phyloP scores from a whole-genome alignment of 192 early-diverging fungal species.

The Glomus cerebriforme region DNA sequence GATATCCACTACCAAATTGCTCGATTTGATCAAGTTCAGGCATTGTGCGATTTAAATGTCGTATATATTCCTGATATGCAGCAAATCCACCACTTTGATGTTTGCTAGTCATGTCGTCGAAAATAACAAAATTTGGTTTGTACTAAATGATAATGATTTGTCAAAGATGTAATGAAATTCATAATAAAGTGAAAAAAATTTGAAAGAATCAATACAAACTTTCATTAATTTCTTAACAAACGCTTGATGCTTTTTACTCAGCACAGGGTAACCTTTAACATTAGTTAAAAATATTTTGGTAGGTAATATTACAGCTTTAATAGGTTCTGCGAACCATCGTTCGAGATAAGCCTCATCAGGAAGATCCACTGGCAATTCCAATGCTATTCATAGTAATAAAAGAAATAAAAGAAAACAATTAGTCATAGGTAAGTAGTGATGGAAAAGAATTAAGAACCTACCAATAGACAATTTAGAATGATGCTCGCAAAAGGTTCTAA shows the following conservation, averaged over 20 bases:
- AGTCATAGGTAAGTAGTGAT: too few species aligned
- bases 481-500: conserved; percentile 73
- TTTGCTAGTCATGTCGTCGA: conserved; percentile 34
- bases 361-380: conserved; percentile 57
- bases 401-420: background rate
- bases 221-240: conserved; percentile 60
- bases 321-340: conserved; percentile 88
- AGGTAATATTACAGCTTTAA: conserved; percentile 75
- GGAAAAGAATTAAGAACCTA: conserved; percentile 18
- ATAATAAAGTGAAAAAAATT: conserved; percentile 19
- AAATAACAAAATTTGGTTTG: conserved; percentile 38
- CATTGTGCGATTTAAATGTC: conserved; percentile 66
- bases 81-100: conserved; percentile 46
- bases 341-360: conserved; percentile 48
- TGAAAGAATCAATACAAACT: conserved; percentile 34
- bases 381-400: conserved; percentile 45
- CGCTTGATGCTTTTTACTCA: conserved; percentile 75
- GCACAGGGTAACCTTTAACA: conserved; percentile 84
- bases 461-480: conserved; percentile 64
- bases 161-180: background rate
- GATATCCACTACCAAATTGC: conserved; percentile 79
- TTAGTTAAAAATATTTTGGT: conserved; percentile 76
- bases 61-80: conserved; percentile 78
- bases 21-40: conserved; percentile 66
- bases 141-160: background rate